A percentile compares a stretch with the other conserved stretches of the same genome.
Conservation (phyloP, 345 rosid species). For the Salix viminalis region DNA sequence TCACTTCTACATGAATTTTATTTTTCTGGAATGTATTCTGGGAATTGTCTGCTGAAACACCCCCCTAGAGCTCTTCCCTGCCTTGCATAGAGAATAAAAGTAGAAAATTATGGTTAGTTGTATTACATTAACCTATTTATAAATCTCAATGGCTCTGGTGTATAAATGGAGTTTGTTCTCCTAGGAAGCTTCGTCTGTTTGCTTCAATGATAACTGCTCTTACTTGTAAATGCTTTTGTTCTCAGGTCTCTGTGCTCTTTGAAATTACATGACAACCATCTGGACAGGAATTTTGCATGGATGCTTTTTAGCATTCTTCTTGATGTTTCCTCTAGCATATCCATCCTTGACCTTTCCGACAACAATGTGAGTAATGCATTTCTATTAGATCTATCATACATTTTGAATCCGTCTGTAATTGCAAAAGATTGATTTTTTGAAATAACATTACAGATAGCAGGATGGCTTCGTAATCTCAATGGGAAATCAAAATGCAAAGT, state of each 20-base stretch:
- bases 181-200: neutral
- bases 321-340: conserved; percentile 48
- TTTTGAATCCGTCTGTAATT: neutral
- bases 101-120: neutral
- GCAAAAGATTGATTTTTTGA: neutral
- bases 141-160: neutral
- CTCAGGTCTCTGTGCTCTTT: conserved; percentile 65
- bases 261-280: conserved; percentile 47
- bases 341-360: conserved; percentile 75
- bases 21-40: neutral
- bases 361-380: conserved; percentile 55
- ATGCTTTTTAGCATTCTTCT: conserved; percentile 52
- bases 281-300: conserved; percentile 43
- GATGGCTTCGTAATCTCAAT: conserved; percentile 70
- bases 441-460: conserved; percentile 48
- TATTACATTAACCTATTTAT: neutral
- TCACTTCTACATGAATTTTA: neutral
- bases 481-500: conserved; percentile 33
- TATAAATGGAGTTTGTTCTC: neutral
- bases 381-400: neutral
- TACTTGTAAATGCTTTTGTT: conserved; percentile 1
- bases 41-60: neutral
- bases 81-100: neutral
- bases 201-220: neutral
- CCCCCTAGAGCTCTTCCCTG: too few relatives aligned